Evolutionary conservation across 2,329 filamentous ascomycete genomes (phyloP).

Genomic region (Neophaeococcomyces aloes): DNA sequence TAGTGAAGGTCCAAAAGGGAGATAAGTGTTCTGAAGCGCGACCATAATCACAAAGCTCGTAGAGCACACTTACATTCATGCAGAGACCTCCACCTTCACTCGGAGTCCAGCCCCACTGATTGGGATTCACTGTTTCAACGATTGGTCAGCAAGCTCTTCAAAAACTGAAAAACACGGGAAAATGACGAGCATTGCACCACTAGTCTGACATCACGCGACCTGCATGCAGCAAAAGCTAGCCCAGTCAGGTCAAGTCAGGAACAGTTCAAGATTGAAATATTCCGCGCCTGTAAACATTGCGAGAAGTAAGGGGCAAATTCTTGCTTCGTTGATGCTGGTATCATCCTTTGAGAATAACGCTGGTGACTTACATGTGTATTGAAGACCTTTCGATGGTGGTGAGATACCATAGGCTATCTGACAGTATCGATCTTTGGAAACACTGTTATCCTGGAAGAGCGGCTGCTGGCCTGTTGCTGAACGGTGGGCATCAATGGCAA

Average conservation of each 20-base stretch:
- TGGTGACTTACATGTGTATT: slow-evolving; percentile 38
- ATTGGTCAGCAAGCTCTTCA: slow-evolving; percentile 1
- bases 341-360: background rate
- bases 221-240: background rate
- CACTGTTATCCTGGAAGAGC: slow-evolving; percentile 35
- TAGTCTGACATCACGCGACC: background rate
- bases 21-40: background rate
- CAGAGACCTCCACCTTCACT: slow-evolving; percentile 36
- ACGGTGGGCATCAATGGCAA: slow-evolving; percentile 40
- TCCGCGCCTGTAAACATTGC: background rate
- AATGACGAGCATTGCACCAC: background rate
- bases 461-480: slow-evolving; percentile 34
- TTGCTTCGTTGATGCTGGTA: background rate
- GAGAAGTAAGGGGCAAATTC: background rate
- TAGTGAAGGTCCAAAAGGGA: background rate
- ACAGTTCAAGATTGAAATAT: slow-evolving; percentile 2
- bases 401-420: slow-evolving; percentile 38
- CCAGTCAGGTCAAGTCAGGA: slow-evolving; percentile 1
- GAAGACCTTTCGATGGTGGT: slow-evolving; percentile 32
- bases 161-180: background rate
- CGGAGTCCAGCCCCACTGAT: slow-evolving; percentile 42
- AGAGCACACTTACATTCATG: slow-evolving; percentile 40
- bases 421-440: slow-evolving; percentile 32
- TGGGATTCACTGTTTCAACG: slow-evolving; percentile 43
- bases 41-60: too few relatives aligned